Evolutionary conservation across 140 eudicot genomes (phyloP).

Genomic region (Erigeron philadelphicus): DNA sequence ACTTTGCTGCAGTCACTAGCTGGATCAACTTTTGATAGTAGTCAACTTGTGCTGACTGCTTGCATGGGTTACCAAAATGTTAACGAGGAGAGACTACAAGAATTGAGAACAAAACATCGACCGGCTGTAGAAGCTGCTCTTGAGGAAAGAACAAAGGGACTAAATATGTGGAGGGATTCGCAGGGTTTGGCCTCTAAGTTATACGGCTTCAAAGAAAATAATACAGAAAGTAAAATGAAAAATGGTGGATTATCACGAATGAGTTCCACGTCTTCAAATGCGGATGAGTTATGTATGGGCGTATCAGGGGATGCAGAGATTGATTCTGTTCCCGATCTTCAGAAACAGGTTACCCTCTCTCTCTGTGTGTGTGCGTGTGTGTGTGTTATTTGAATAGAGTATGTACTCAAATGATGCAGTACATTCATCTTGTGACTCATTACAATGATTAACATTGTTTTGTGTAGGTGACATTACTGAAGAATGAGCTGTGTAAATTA

Average conservation of each 20-base stretch:
- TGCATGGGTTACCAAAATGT: conserved; percentile 97
- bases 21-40: conserved; percentile 95
- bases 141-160: conserved; percentile 79
- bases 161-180: conserved; percentile 56
- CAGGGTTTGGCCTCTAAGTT: conserved; percentile 75
- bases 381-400: no score
- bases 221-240: conserved; percentile 30
- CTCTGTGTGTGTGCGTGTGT: no score
- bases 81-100: conserved; percentile 60
- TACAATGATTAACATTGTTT: conserved; percentile 10
- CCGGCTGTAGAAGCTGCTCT: conserved; percentile 66
- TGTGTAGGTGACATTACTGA: conserved; percentile 73
- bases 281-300: conserved; percentile 37
- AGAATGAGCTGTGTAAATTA: conserved; percentile 77
- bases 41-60: conserved; percentile 96
- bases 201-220: conserved; percentile 52
- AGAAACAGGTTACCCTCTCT: conserved; percentile 60
- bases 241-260: conserved; percentile 43
- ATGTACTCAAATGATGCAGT: no score
- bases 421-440: no score
- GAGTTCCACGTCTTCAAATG: conserved; percentile 43
- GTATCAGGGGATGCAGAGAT: conserved; percentile 47
- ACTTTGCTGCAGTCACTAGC: conserved; percentile 89
- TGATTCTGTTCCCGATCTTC: conserved; percentile 70
- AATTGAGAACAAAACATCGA: conserved; percentile 74